Evolutionary conservation across 177 flowering plant species (phyloP).

Genomic region (Vitis hybrid): DNA sequence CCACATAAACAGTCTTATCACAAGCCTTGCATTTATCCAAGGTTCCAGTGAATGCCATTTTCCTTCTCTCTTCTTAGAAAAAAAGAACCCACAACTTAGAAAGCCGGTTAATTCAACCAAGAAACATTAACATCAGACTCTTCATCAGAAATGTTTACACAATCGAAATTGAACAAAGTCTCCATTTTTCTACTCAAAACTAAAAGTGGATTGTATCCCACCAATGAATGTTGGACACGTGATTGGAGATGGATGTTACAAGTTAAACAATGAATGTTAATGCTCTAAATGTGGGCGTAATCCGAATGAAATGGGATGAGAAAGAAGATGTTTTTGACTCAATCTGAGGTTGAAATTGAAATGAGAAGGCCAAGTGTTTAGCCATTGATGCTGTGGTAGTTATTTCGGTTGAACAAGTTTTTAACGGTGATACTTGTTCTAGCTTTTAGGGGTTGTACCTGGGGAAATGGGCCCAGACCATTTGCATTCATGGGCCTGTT

Average conservation of each 20-base stretch:
- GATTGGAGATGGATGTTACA: constrained; percentile 26
- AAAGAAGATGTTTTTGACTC: no score
- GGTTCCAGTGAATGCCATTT: constrained; percentile 83
- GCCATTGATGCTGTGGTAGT: no score
- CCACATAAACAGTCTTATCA: constrained; percentile 83
- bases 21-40: constrained; percentile 82
- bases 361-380: no score
- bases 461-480: no score
- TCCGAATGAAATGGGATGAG: not conserved
- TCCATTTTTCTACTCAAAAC: constrained; percentile 13
- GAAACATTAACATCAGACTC: not conserved
- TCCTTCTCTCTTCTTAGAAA: constrained; percentile 9
- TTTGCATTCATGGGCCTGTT: no score
- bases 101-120: not conserved
- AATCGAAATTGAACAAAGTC: constrained; percentile 15
- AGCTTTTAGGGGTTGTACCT: no score
- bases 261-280: constrained; percentile 2
- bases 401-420: no score
- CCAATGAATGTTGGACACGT: constrained; percentile 18
- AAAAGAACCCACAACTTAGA: not conserved
- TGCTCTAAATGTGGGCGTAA: constrained; percentile 5
- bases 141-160: constrained; percentile 15
- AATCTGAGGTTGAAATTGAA: no score
- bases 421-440: no score
- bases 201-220: not conserved